These are phyloP conservation scores for Cyclotella distinguenda DNA, from an alignment of 108 stramenopile species.

Conservation along the genomic window DNA sequence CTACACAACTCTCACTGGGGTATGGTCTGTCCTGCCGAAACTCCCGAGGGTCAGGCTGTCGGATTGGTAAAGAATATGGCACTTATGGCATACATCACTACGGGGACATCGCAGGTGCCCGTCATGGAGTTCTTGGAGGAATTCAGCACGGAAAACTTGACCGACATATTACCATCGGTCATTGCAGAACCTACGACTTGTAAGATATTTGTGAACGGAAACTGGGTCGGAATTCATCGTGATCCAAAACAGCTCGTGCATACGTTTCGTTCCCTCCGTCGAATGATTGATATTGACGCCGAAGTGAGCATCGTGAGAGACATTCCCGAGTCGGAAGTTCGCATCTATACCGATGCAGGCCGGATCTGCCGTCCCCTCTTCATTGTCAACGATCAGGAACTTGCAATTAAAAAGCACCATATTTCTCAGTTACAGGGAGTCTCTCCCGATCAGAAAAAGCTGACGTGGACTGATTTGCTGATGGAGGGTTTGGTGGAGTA, in stretches of 20 bases:
- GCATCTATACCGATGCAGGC: constrained; percentile 98
- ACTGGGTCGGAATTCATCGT: constrained; percentile 97
- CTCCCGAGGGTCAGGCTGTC: constrained; percentile 96
- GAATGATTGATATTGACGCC: constrained; percentile 94
- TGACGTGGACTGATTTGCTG: constrained; percentile 90
- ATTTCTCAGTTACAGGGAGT: constrained; percentile 78
- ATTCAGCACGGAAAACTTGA: constrained; percentile 91
- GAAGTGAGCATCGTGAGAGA: constrained; percentile 96
- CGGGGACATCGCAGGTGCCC: constrained; percentile 89
- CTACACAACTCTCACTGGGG: constrained; percentile 99
- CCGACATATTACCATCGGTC: constrained; percentile 88
- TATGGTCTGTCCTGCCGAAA: constrained; percentile 95
- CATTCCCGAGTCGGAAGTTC: constrained; percentile 91
- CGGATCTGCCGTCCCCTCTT: constrained; percentile 98
- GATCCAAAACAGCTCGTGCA: constrained; percentile 91
- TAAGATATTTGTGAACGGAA: constrained; percentile 98
- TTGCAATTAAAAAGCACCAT: constrained; percentile 83
- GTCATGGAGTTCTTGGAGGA: constrained; percentile 96
- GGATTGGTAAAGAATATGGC: constrained; percentile 97
- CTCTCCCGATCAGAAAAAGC: constrained; percentile 67
- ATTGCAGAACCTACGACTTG: constrained; percentile 94
- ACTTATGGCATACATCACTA: constrained; percentile 95
- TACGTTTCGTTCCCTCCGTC: constrained; percentile 89
- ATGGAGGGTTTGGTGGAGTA: constrained; percentile 96
- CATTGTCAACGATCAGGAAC: constrained; percentile 85